Percentiles rank a stretch among this genome's conserved stretches.
phyloP scores from a whole-genome alignment of 2,329 filamentous ascomycete genomes.

The Talaromyces sp. region DNA sequence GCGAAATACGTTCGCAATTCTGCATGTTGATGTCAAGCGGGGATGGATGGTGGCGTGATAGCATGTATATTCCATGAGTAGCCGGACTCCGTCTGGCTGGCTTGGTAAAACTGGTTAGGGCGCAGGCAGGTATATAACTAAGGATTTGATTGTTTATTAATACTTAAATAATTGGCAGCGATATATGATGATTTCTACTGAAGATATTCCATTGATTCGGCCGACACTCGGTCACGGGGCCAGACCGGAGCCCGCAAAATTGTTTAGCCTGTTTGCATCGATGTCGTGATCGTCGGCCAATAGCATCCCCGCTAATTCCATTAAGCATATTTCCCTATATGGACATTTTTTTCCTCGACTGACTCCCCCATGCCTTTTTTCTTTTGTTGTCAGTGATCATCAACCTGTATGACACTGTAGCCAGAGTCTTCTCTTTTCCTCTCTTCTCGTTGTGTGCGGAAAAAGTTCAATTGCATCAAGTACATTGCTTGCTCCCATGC shows the following conservation, averaged over 20 bases:
- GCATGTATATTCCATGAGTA: background rate
- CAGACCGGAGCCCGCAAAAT: background rate
- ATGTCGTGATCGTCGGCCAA: conserved; percentile 45
- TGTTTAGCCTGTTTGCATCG: conserved; percentile 30
- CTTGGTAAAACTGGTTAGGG: background rate
- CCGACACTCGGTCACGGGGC: conserved; percentile 7
- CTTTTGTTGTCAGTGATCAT: background rate
- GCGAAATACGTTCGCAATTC: background rate
- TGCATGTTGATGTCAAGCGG: background rate
- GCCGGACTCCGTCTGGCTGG: background rate
- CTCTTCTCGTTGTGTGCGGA: background rate
- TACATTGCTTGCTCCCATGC: conserved; percentile 1
- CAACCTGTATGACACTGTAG: background rate
- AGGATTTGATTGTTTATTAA: background rate
- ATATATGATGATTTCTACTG: background rate
- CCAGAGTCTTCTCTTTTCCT: background rate
- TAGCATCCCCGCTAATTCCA: conserved; percentile 20
- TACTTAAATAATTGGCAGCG: too few species aligned
- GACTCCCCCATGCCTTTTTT: background rate
- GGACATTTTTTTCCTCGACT: conserved; percentile 19
- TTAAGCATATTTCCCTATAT: conserved; percentile 10
- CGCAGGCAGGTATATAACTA: background rate
- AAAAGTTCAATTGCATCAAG: background rate
- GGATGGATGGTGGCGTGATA: background rate
- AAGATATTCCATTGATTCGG: background rate